These are phyloP conservation scores for Kwoniella europaea DNA, from an alignment of 768 basidiomycete species.

Conservation along the genomic window DNA sequence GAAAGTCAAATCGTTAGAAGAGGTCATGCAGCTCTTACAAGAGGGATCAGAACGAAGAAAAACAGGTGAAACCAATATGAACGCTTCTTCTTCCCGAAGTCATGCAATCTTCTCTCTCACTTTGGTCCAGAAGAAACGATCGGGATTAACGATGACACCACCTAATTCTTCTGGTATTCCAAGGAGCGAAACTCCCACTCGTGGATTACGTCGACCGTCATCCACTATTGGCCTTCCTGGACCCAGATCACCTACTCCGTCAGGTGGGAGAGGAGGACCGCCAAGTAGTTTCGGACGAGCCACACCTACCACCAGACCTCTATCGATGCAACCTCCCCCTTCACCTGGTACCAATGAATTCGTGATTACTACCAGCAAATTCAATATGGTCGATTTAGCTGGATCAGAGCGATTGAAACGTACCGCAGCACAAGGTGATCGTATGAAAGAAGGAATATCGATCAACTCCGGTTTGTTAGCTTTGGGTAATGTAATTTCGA, in stretches of 20 bases:
- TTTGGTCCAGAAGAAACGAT: conserved; percentile 78
- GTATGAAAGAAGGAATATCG: conserved; percentile 97
- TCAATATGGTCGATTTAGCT: conserved; percentile 97
- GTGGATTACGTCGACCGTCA: conserved; percentile 42
- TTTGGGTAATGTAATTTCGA: conserved; percentile 94
- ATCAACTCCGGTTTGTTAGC: conserved; percentile 97
- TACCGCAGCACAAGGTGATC: conserved; percentile 92
- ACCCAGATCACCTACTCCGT: conserved; percentile 44
- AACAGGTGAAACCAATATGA: conserved; percentile 98
- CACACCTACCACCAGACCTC: conserved; percentile 60
- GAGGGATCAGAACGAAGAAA: conserved; percentile 87
- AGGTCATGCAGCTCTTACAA: conserved; percentile 94
- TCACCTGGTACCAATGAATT: conserved; percentile 68
- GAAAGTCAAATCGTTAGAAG: conserved; percentile 75
- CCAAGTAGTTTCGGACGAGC: conserved; percentile 36
- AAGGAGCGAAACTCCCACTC: conserved; percentile 32
- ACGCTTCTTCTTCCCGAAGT: conserved; percentile 94
- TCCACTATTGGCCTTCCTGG: conserved; percentile 43
- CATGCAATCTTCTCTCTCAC: conserved; percentile 99
- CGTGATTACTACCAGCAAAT: conserved; percentile 89
- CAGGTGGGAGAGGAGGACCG: conserved; percentile 36
- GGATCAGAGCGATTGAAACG: conserved; percentile 96
- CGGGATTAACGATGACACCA: conserved; percentile 19
- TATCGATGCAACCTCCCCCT: conserved; percentile 68
- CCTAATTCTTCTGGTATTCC: conserved; percentile 20